Evolutionary conservation across 371 early-diverging fungal species (phyloP), one percentile per base, ranked within the genome.

Genomic region (Mortierella sp.): DNA sequence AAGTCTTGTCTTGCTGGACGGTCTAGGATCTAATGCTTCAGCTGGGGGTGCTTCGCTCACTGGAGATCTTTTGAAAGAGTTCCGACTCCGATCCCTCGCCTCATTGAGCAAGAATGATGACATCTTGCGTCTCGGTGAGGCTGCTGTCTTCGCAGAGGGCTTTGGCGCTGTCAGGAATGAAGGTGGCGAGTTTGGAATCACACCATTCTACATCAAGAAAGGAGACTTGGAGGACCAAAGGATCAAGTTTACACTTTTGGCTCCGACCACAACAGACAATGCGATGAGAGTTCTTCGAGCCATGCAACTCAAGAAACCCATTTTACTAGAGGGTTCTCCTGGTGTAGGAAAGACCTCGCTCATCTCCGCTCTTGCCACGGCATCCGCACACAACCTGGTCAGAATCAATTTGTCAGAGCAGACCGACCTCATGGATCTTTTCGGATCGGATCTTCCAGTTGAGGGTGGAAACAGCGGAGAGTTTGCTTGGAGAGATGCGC

Each of bases 391-490:
- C 64, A 87, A 86, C 4, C 83, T 98, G 22, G 95, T 98, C 47
- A 93, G 99, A 71, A 97, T 99, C 87, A 99, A 99, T 85, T 85
- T 99, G 66, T 96, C 96, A 28, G 99, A 99, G 73, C 99, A 99
- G 82, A 99, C 99, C 0, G 99, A 99, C 83, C 83, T 99, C 73
- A 96, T 95, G 91, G 99, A 99, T 86, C 87, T 99, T 47, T 96
- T 99, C 87, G 99, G 99, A 66, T 93, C 96, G 17, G 98, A 99
- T 87, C 84, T 98, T 62, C 99, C 99, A 2, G 96, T 95, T 0
- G 98, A 97, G 82, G 94, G 93, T 42, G 95, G 95, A 12, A 85
- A 85, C 32, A 92, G 91, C 61, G 95, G 96, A 40, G 93, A 94
- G 75, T 98, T 99, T 84, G 94, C 94, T 10, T 99, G 98, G 98